Percentiles rank a stretch among this genome's conserved stretches.
phyloP scores from a whole-genome alignment of 805 yeast species.

The Diddensiella transvaalensis region DNA sequence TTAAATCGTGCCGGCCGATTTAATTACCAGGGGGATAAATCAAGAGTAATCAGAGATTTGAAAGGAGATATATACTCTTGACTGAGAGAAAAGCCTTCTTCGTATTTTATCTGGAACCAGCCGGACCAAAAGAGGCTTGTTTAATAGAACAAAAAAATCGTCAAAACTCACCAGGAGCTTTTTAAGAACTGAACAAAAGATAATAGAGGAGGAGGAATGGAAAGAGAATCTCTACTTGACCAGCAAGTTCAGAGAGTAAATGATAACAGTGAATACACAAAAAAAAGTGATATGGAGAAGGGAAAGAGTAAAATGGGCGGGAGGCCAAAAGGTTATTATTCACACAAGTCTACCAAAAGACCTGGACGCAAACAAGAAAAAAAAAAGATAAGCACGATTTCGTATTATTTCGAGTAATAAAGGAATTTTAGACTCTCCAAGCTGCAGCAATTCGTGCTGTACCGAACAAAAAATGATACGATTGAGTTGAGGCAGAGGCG shows the following conservation, averaged over 20 bases:
- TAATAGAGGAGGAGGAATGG: conserved; percentile 3
- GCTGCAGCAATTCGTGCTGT: too few relatives aligned
- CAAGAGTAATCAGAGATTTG: too few relatives aligned
- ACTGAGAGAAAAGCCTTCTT: too few relatives aligned
- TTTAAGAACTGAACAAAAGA: conserved; percentile 2
- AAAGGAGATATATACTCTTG: too few relatives aligned
- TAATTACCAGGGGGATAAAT: too few relatives aligned
- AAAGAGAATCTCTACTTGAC: conserved; percentile 18
- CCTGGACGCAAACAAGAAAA: neutral
- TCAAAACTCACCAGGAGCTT: conserved; percentile 22
- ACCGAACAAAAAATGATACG: too few relatives aligned
- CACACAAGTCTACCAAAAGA: neutral
- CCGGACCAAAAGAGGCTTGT: too few relatives aligned
- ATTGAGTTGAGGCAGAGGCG: neutral
- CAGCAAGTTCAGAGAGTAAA: conserved; percentile 21
- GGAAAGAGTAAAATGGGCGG: neutral
- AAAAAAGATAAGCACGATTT: conserved; percentile 1
- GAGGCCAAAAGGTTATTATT: neutral
- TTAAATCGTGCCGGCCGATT: neutral
- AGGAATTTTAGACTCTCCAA: neutral
- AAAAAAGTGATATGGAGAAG: conserved; percentile 2
- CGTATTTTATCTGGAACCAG: too few relatives aligned
- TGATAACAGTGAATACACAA: too few relatives aligned
- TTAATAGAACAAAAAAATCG: neutral
- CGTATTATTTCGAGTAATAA: neutral